Base-by-base conservation (phyloP, 225 moss, liverwort and hornwort genomes). In the Pleurozium schreberi region DNA sequence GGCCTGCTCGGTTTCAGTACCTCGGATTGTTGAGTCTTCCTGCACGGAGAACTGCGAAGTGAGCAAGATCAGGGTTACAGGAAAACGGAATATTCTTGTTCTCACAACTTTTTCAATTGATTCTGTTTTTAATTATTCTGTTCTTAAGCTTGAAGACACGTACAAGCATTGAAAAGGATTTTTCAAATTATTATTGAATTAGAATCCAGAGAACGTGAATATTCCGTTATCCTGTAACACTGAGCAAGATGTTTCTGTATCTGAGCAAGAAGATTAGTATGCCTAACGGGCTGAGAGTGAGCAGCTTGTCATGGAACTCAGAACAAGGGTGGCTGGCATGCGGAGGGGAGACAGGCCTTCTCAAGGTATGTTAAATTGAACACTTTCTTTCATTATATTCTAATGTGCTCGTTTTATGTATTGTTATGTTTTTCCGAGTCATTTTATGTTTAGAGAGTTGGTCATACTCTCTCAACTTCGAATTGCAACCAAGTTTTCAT, bases 311-410 rank as follows among this genome's bases (percentile, higher is more conserved):
- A 75, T 99, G 97, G 98, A 99, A 99, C 86, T 91, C 94, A 11
- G 96, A 96, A 73, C 98, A 99, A 93, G 98, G 97, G 12, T 99
- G 98, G 97, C 95, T 99, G 40, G 96, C 97, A 36, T 97, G 97
- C 71, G 97, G 98, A 30, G 98, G 98, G 4, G 98, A 99, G 88
- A 89, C 95, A 12, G 98, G 98, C 27, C 96, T 99, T 60, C 93
- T 99, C 31, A 99, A 99, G 98, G 98, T 90, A 82, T 25, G 81
- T 50, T 64, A 75, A 69, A 30, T 53, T 71, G 42, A 86, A 57
- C n/a, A 31, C 70, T 90, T 79, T 75, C 67, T 90, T 62, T 61
- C 61, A 43, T 47, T 65, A 22, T 53, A 40, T 75, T 59, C 81
- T 80, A 7, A 55, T 66, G 27, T 81, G 73, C 55, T 55, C 75